Evolutionary conservation across 1,284 basidiomycete species (phyloP).

Genomic region (Microbotryomycetes sp.): DNA sequence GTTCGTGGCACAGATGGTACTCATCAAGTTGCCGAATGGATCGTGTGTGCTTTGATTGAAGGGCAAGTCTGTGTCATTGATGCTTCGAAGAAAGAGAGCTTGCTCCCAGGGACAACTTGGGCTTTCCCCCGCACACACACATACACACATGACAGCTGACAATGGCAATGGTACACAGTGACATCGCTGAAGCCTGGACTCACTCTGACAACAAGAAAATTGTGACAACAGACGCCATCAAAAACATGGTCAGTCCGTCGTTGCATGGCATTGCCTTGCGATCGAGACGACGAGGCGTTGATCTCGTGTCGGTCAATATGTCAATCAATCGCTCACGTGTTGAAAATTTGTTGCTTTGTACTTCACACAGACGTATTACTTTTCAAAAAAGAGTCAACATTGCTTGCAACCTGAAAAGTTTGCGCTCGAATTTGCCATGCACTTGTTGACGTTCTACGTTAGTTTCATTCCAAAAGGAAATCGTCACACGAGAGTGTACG

Average conservation of each 20-base stretch:
- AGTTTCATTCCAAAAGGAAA: background rate
- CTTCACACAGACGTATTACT: conserved; percentile 50
- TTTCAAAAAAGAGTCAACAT: conserved; percentile 80
- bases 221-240: conserved; percentile 84
- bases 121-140: no score
- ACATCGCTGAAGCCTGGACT: conserved; percentile 45
- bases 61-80: conserved; percentile 45
- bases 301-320: background rate
- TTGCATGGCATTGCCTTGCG: no score
- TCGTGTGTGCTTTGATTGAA: conserved; percentile 67
- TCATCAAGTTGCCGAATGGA: conserved; percentile 67
- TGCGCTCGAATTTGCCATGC: conserved; percentile 75
- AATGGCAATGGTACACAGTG: conserved; percentile 10
- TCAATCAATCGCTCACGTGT: conserved; percentile 28
- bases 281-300: no score
- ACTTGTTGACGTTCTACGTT: conserved; percentile 73
- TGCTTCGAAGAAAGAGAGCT: conserved; percentile 48
- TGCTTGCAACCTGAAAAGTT: conserved; percentile 77
- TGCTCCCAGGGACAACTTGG: conserved; percentile 57
- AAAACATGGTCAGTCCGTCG: conserved; percentile 68
- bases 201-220: conserved; percentile 75
- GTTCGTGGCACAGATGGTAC: conserved; percentile 54
- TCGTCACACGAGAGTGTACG: no score
- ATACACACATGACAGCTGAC: no score
- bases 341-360: conserved; percentile 34